phyloP scores from a whole-genome alignment of 345 rosid species.

The Aquilaria malaccensis region DNA sequence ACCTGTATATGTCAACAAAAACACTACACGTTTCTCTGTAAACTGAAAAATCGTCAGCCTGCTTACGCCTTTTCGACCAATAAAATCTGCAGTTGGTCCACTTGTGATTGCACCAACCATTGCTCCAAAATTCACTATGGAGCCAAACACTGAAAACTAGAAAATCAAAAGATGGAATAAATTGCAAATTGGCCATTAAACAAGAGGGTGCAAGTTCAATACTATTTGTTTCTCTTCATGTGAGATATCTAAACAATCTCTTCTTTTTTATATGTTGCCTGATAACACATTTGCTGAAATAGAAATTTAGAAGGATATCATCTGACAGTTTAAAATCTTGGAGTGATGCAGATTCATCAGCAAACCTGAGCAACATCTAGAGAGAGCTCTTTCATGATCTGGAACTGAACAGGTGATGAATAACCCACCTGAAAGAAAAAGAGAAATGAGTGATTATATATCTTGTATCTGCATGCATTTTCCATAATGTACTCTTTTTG shows the following conservation, averaged over 20 bases:
- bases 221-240: too few species aligned
- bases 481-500: neutral
- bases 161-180: neutral
- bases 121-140: slow-evolving; percentile 63
- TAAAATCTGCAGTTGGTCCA: slow-evolving; percentile 64
- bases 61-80: slow-evolving; percentile 78
- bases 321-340: too few species aligned
- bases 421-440: slow-evolving; percentile 47
- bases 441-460: neutral
- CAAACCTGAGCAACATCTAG: slow-evolving; percentile 9
- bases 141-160: neutral
- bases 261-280: neutral
- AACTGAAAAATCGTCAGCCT: neutral
- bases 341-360: too few species aligned
- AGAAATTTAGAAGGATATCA: neutral
- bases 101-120: slow-evolving; percentile 87
- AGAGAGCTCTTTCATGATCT: slow-evolving; percentile 56
- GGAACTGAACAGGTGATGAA: slow-evolving; percentile 75
- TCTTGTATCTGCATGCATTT: neutral
- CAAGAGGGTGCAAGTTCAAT: too few species aligned
- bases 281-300: neutral
- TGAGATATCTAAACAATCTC: neutral
- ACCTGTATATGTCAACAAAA: too few species aligned
- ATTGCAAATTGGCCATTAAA: too few species aligned
- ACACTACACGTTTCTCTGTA: too few species aligned